phyloP scores from a whole-genome alignment of 2,329 filamentous ascomycete genomes.

The Colletotrichum eremochloae region DNA sequence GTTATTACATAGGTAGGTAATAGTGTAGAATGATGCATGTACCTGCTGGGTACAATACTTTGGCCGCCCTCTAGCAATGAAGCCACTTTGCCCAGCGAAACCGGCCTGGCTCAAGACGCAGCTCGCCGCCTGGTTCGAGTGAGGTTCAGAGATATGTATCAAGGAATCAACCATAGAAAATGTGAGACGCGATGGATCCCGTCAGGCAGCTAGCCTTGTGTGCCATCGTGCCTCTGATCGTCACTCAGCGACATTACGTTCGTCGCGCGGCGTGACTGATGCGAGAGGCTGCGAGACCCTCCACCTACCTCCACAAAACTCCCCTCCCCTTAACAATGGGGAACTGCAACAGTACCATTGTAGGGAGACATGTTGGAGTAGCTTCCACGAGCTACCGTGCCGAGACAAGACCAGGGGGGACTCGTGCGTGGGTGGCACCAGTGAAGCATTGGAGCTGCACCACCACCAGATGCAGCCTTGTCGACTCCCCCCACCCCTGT shows the following conservation, averaged over 20 bases:
- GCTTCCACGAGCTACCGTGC: slow-evolving; percentile 26
- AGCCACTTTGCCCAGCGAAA: slow-evolving; percentile 26
- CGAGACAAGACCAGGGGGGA: slow-evolving; percentile 28
- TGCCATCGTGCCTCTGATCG: slow-evolving; percentile 18
- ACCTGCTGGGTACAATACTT: slow-evolving; percentile 14
- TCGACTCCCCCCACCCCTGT: slow-evolving; percentile 20
- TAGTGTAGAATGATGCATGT: background rate
- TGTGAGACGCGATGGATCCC: slow-evolving; percentile 9
- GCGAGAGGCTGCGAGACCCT: slow-evolving; percentile 15
- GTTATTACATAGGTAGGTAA: background rate
- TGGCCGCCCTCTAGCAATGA: slow-evolving; percentile 10
- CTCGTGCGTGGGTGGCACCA: slow-evolving; percentile 19
- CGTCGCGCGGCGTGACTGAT: background rate
- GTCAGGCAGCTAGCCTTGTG: slow-evolving; percentile 21
- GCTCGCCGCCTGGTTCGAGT: slow-evolving; percentile 12
- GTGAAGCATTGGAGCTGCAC: slow-evolving; percentile 28
- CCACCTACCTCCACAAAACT: slow-evolving; percentile 20
- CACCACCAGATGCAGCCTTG: slow-evolving; percentile 41
- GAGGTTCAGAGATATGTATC: background rate
- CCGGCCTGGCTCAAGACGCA: slow-evolving; percentile 17
- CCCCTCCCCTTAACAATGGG: background rate
- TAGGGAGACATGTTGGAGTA: slow-evolving; percentile 8
- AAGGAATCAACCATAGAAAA: slow-evolving; percentile 8
- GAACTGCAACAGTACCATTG: background rate
- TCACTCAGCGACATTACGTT: slow-evolving; percentile 2